A percentile compares a stretch with the other conserved stretches of the same genome.
phyloP scores from a whole-genome alignment of 306 rosid species.

The Glycine tomentella region DNA sequence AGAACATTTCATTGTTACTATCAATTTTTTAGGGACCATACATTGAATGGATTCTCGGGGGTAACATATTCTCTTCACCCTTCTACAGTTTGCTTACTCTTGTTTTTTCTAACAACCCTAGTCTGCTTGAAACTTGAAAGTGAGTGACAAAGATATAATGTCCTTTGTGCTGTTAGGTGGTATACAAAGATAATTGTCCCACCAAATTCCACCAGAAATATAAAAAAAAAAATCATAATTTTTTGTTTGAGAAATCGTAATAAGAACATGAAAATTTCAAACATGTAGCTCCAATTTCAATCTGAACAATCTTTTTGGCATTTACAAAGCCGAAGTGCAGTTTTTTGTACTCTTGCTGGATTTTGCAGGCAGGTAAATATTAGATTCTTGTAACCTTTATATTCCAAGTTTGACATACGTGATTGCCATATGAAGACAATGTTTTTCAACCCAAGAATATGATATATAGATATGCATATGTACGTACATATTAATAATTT shows the following conservation, averaged over 20 bases:
- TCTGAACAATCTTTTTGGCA: slow-evolving; percentile 42
- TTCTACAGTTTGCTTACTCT: slow-evolving; percentile 29
- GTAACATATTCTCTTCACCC: slow-evolving; percentile 39
- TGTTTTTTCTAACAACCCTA: slow-evolving; percentile 55
- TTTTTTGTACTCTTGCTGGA: slow-evolving; percentile 43
- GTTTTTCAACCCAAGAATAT: slow-evolving; percentile 36
- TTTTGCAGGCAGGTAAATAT: slow-evolving; percentile 23
- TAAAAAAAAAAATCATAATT: not conserved
- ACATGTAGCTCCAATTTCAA: slow-evolving; percentile 26
- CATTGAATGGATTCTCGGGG: slow-evolving; percentile 9
- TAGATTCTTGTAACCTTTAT: slow-evolving; percentile 44
- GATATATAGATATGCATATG: slow-evolving; percentile 8
- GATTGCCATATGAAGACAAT: slow-evolving; percentile 43
- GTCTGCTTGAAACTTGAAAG: slow-evolving; percentile 38
- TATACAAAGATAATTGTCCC: slow-evolving; percentile 36
- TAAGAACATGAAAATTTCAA: slow-evolving; percentile 16
- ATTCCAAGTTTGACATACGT: slow-evolving; percentile 32
- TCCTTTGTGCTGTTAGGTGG: slow-evolving; percentile 15
- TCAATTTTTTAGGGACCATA: slow-evolving; percentile 39
- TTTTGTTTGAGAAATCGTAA: not conserved
- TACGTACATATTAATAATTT: not conserved
- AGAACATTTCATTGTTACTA: not conserved
- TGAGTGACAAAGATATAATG: slow-evolving; percentile 52
- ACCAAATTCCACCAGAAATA: not conserved
- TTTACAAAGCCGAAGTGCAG: slow-evolving; percentile 42